Base-by-base conservation (phyloP, 805 yeast genomes). In the Candida orba region DNA sequence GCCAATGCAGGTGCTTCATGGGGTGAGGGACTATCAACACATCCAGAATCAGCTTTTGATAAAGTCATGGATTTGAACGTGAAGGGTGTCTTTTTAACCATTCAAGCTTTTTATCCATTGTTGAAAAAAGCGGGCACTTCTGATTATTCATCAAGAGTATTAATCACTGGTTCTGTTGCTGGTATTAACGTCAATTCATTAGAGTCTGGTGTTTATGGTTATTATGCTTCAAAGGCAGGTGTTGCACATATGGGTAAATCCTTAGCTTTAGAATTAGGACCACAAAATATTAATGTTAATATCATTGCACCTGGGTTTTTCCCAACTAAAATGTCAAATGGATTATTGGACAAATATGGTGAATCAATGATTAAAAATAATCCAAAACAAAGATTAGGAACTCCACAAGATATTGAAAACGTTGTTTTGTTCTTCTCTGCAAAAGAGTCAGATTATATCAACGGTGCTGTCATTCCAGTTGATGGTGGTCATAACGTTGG, bases 1-100 rank as follows among this genome's bases (percentile, higher is more conserved):
- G 86, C 89, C 39, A 84, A 83, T 54, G 90, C 91, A 6, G 91
- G 91, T 27, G 88, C 89, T 8, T 64, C 82, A 13, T 83, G 90
- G 90, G 90, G 89, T 17, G 81, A 78, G 2, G 75, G 75, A 12
- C 60, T 84, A 39, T 78, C 69, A 33, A 63, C 65, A 10, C 89
- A 84, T 55, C 78, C 86, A 4, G 77, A 76, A 25, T 47, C 63
- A 4, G 87, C 85, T 2, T 59, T 83, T 51, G 75, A 72, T 51
- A 81, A 81, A 59, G 82, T 84, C 7, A 58, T 81, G 56, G 72
- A 71, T 39, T 70, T 84, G 53, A 83, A 83, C 52, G 71, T 84
- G 23, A 72, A 73, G 45, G 84, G 88, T 14, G 88, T 84, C 24
- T 84, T 79, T 64, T 71, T 75, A 31, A 69, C 82, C 20, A 76